Base-by-base conservation (phyloP, 192 early-diverging fungal species). In the Coemansia sp. region DNA sequence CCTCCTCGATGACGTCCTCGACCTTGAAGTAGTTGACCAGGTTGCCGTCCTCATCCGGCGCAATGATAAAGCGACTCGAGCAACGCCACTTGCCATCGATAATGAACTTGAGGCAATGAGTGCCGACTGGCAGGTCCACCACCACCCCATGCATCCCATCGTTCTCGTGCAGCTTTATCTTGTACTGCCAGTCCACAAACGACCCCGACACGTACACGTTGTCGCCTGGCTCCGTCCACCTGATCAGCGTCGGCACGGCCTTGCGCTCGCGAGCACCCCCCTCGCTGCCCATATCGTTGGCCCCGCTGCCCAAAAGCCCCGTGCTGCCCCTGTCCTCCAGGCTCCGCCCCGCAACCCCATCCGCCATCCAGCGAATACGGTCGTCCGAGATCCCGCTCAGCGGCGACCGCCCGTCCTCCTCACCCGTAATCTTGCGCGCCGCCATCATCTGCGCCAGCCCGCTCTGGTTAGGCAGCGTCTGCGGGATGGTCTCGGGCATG, bases 11-110 rank as follows among this genome's bases (percentile, higher is more conserved):
- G 19, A 77, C 75, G 46, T 87, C 80, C 32, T 87, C 90, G 1
- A 96, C 89, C 60, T 93, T 87, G 25, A 98, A 60, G 60, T 89
- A 95, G 58, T 98, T 98, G 43, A 98, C 92, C 18, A 96, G 59
- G 51, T 96, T 96, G 35, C 96, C 96, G 54, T 96, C 90, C 4
- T 87, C 81, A 54, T 98, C 96, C 0, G 89, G 88, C 1, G 90
- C 91, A 32, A 89, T 87, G 39, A 91, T 84, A 35, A 96, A 68
- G 41, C 92, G 85, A 39, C 89, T 88, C 1, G 87, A 90, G 46
- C 94, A 96, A 45, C 90, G 90, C 96, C 96, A 98, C 51, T 96
- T 92, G 53, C 93, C 91, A 60, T 98, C 94, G 5, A 98, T 94
- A 63, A 98, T 96, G 53, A 92, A 98, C 71, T 98, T 98, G 42